A percentile compares a stretch with the other conserved stretches of the same genome.
Evolutionary conservation across 352 stramenopile genomes (phyloP).

Genomic region (Globisporangium apiculatum): DNA sequence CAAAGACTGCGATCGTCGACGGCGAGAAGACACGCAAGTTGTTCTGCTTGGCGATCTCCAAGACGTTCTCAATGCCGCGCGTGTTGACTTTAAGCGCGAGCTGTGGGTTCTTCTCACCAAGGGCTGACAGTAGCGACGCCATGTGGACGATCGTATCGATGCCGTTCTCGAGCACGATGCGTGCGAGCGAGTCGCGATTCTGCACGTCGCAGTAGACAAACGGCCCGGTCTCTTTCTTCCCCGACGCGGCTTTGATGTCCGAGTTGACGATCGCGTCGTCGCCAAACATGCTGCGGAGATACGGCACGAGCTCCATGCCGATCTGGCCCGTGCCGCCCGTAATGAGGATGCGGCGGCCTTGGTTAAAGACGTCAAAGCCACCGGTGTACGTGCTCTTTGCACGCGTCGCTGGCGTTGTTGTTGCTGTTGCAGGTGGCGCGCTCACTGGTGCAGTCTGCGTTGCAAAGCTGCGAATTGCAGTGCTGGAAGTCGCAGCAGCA

Average conservation of each 20-base stretch:
- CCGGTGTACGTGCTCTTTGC: constrained; percentile 37
- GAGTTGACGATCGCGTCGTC: constrained; percentile 67
- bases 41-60: constrained; percentile 86
- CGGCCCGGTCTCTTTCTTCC: constrained; percentile 33
- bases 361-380: constrained; percentile 47
- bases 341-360: constrained; percentile 57
- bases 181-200: constrained; percentile 61
- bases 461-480: constrained; percentile 4
- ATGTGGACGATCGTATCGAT: constrained; percentile 90
- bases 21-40: constrained; percentile 85
- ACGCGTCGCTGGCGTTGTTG: constrained; percentile 9
- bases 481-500: background rate
- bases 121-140: constrained; percentile 84
- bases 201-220: constrained; percentile 85
- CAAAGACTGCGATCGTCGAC: constrained; percentile 90
- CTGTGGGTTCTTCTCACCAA: constrained; percentile 88
- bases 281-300: constrained; percentile 60
- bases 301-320: constrained; percentile 82
- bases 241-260: constrained; percentile 58
- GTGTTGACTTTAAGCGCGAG: constrained; percentile 88
- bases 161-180: constrained; percentile 84
- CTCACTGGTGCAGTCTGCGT: constrained; percentile 9
- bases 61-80: constrained; percentile 85
- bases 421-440: constrained; percentile 7
- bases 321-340: constrained; percentile 81